A percentile compares a stretch with the other conserved stretches of the same genome.
These are phyloP conservation scores for Pelagophyceae sp. DNA, from an alignment of 352 stramenopile genomes.

Conservation along the genomic window DNA sequence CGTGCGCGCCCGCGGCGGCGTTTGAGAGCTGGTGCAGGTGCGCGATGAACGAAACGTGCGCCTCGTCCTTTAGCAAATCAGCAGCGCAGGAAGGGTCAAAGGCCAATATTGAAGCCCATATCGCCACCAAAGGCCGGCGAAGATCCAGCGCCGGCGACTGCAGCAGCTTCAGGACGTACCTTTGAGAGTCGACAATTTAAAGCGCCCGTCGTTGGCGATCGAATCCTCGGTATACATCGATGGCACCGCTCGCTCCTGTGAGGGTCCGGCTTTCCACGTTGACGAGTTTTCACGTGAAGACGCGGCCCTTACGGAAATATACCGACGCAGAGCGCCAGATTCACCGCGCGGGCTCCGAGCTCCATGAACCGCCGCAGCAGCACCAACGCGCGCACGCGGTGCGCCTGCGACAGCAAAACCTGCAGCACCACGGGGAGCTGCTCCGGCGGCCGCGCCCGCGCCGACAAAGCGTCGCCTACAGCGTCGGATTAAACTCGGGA, in stretches of 20 bases:
- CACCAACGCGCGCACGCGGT: constrained; percentile 88
- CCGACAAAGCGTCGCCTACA: constrained; percentile 30
- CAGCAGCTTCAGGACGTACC: constrained; percentile 96
- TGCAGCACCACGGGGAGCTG: constrained; percentile 96
- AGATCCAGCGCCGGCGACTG: constrained; percentile 87
- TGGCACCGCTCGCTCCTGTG: too few species aligned
- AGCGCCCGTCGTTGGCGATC: too few species aligned
- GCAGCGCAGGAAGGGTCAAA: constrained; percentile 89
- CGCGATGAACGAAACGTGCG: constrained; percentile 87
- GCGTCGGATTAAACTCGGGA: constrained; percentile 31
- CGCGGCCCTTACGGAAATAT: too few species aligned
- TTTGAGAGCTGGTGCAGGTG: constrained; percentile 54
- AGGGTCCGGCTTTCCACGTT: too few species aligned
- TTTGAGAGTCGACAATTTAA: too few species aligned
- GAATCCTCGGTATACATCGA: too few species aligned
- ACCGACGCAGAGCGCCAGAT: constrained; percentile 79
- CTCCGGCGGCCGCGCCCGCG: constrained; percentile 67
- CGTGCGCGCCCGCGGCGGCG: background rate
- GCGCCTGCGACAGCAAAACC: constrained; percentile 87
- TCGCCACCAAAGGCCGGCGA: constrained; percentile 80
- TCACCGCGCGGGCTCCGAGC: constrained; percentile 67
- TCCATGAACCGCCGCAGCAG: constrained; percentile 91
- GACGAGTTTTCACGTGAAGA: too few species aligned
- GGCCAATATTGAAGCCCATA: constrained; percentile 86
- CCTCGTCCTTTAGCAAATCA: constrained; percentile 91